Percentiles rank a stretch among this genome's conserved stretches.
phyloP scores from a whole-genome alignment of 1,139 yeast species.

The Sugiyamaella paludigena region DNA sequence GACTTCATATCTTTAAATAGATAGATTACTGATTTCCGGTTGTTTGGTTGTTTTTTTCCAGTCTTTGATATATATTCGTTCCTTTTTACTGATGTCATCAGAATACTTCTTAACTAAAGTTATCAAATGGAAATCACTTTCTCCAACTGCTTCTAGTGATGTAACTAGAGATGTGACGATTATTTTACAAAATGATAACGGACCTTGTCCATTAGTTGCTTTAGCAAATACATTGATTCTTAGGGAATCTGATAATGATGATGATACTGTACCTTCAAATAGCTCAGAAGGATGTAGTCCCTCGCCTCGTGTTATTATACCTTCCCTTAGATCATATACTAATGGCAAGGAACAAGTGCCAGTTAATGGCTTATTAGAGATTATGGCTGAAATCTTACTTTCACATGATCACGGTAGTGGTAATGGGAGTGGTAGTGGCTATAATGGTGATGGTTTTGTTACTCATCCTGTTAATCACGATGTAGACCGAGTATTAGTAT shows the following conservation, averaged over 20 bases:
- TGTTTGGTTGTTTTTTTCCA: too few relatives aligned
- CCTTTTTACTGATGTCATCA: constrained; percentile 8
- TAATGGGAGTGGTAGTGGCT: constrained; percentile 13
- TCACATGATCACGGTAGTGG: background rate
- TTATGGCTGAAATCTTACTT: constrained; percentile 41
- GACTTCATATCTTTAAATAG: too few relatives aligned
- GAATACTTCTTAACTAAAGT: constrained; percentile 28
- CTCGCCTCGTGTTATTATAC: constrained; percentile 4
- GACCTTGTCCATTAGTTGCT: constrained; percentile 90
- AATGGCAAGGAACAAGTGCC: constrained; percentile 27
- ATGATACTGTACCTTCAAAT: too few relatives aligned
- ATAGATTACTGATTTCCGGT: too few relatives aligned
- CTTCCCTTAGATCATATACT: constrained; percentile 21
- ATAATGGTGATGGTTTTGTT: background rate
- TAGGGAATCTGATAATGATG: constrained; percentile 15
- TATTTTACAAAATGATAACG: constrained; percentile 76
- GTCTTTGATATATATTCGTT: background rate
- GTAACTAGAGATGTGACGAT: constrained; percentile 36
- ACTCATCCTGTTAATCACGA: constrained; percentile 25
- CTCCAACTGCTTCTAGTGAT: background rate
- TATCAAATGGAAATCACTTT: constrained; percentile 15
- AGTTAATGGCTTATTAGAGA: constrained; percentile 32
- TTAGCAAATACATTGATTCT: constrained; percentile 62
- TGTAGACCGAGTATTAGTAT: constrained; percentile 43
- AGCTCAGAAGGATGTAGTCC: background rate